phyloP scores from a whole-genome alignment of 768 basidiomycete species.

The Lactarius tabidus region DNA sequence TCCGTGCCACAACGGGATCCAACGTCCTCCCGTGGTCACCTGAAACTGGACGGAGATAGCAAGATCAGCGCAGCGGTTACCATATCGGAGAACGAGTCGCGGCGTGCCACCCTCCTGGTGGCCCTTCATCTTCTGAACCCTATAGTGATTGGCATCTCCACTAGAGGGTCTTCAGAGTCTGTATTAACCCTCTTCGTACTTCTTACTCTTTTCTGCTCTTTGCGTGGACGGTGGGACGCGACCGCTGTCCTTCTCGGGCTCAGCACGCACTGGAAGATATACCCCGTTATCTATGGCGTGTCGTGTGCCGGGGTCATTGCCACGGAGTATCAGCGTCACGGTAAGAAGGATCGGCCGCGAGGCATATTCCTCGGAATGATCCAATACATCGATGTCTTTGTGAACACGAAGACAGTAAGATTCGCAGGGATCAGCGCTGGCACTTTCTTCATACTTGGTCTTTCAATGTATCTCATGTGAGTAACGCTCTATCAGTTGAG shows the following conservation, averaged over 20 bases:
- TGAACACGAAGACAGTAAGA: constrained; percentile 50
- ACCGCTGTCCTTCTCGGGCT: constrained; percentile 76
- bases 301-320: constrained; percentile 60
- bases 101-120: constrained; percentile 52
- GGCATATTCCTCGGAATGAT: constrained; percentile 4
- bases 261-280: constrained; percentile 95
- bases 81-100: constrained; percentile 11
- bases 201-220: constrained; percentile 55
- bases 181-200: constrained; percentile 79
- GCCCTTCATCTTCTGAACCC: constrained; percentile 87
- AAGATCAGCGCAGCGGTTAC: neutral
- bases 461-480: constrained; percentile 70
- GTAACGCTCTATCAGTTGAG: constrained; percentile 29
- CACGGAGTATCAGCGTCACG: constrained; percentile 8
- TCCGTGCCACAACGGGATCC: neutral
- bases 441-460: constrained; percentile 62
- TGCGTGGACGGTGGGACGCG: constrained; percentile 53
- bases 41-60: neutral
- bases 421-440: constrained; percentile 68
- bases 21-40: neutral
- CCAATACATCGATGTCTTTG: constrained; percentile 33
- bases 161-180: constrained; percentile 93
- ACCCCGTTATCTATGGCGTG: constrained; percentile 89
- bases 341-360: neutral
- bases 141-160: constrained; percentile 92